A percentile compares a stretch with the other conserved stretches of the same genome.
Conservation (phyloP, 352 stramenopile genomes). For the Thraustochytrium striatum region DNA sequence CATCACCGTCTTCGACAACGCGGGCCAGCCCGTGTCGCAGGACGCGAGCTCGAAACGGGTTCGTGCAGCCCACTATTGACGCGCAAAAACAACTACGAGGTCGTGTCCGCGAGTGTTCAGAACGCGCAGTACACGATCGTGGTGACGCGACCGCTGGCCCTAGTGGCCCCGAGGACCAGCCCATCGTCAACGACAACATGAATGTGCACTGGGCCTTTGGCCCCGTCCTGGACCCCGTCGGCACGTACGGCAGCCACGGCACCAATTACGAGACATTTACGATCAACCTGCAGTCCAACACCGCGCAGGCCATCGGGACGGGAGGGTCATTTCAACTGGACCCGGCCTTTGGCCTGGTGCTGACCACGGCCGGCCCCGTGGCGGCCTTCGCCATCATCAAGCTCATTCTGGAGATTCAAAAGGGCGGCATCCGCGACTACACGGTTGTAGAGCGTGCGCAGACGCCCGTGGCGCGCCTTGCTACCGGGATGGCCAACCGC, state of each 20-base stretch:
- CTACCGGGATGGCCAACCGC: neutral
- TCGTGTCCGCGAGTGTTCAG: neutral
- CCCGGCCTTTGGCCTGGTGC: neutral
- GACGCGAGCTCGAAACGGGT: neutral
- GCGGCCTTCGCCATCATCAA: neutral
- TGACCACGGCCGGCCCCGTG: neutral
- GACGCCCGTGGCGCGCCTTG: neutral
- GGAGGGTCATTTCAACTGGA: neutral
- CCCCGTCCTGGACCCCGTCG: neutral
- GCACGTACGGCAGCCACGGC: neutral
- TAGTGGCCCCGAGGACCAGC: neutral
- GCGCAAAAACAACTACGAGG: neutral
- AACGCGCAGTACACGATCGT: neutral
- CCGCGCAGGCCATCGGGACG: neutral
- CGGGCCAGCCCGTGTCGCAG: neutral
- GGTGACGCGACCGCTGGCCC: neutral
- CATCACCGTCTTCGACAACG: neutral
- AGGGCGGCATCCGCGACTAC: neutral
- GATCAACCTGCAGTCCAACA: neutral
- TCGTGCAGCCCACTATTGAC: neutral
- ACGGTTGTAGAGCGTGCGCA: neutral
- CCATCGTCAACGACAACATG: neutral
- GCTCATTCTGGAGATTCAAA: neutral
- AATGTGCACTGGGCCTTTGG: neutral
- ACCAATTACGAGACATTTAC: neutral